Evolutionary conservation across 805 yeast genomes (phyloP).

Genomic region (Candida gorgasii): DNA sequence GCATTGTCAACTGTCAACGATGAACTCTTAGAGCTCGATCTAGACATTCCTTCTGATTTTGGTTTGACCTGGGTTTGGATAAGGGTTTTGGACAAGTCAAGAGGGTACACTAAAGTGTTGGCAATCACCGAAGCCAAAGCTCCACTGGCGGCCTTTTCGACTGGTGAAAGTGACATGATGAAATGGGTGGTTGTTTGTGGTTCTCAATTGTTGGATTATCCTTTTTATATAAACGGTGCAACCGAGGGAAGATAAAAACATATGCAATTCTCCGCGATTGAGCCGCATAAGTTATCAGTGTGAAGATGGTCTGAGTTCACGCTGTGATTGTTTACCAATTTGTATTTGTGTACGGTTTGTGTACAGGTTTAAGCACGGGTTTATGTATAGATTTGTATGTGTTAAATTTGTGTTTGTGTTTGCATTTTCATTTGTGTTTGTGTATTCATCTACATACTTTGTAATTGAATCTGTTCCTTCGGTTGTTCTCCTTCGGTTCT

Average conservation of each 20-base stretch:
- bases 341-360: no score
- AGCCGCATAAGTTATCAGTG: not conserved
- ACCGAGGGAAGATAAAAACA: slow-evolving; percentile 7
- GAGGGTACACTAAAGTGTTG: slow-evolving; percentile 75
- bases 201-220: slow-evolving; percentile 1
- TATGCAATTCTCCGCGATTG: slow-evolving; percentile 9
- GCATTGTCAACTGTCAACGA: not conserved
- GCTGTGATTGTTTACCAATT: no score
- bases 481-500: no score
- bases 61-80: slow-evolving; percentile 66
- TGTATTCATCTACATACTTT: no score
- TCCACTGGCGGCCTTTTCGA: slow-evolving; percentile 81
- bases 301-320: no score
- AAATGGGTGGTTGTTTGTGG: not conserved
- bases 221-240: slow-evolving; percentile 3
- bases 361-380: no score
- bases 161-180: slow-evolving; percentile 55
- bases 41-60: slow-evolving; percentile 16
- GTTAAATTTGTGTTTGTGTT: no score
- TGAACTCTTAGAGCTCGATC: slow-evolving; percentile 2
- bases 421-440: no score
- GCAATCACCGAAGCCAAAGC: slow-evolving; percentile 82
- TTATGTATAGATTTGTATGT: no score
- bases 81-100: slow-evolving; percentile 74
- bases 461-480: no score